Percentiles rank a stretch among this genome's conserved stretches.
Conservation (phyloP, 2,329 filamentous ascomycete species). For the Pseudonectria foliicola region DNA sequence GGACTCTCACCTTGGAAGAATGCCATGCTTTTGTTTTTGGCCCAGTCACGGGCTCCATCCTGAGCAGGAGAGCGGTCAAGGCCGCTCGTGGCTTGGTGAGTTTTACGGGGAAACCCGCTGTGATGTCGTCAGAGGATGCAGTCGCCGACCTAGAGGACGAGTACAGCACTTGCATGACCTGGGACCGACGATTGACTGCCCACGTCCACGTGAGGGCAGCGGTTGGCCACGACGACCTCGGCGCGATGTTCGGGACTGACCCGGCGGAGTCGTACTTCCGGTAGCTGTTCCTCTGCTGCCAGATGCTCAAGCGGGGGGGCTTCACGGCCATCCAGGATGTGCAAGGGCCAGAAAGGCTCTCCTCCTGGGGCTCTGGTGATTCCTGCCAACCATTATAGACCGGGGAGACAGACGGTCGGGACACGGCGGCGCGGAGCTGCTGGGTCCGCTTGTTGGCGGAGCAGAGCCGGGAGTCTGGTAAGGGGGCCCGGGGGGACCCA, state of each 20-base stretch:
- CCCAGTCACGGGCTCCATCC: conserved; percentile 25
- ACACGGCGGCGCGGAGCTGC: too few species aligned
- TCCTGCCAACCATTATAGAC: conserved; percentile 36
- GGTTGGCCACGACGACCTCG: conserved; percentile 20
- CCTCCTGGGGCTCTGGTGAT: conserved; percentile 49
- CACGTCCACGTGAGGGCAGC: conserved; percentile 27
- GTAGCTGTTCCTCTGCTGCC: conserved; percentile 38
- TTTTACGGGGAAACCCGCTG: conserved; percentile 9
- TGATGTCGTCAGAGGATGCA: not conserved
- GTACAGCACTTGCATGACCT: conserved; percentile 28
- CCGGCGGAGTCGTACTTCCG: conserved; percentile 32
- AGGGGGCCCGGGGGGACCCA: too few species aligned
- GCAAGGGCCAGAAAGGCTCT: conserved; percentile 48
- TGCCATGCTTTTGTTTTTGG: conserved; percentile 39
- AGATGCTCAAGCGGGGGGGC: conserved; percentile 49
- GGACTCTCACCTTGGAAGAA: conserved; percentile 32
- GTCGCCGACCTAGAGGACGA: conserved; percentile 9
- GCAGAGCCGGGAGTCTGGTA: too few species aligned
- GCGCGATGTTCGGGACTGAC: conserved; percentile 22
- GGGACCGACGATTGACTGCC: conserved; percentile 28
- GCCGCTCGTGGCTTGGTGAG: conserved; percentile 28
- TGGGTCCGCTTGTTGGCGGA: too few species aligned
- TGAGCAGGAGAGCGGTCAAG: conserved; percentile 23
- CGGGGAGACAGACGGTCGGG: too few species aligned
- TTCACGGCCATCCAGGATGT: conserved; percentile 54